Base-by-base conservation (phyloP, 768 basidiomycete species). In the Arthromyces matolae region DNA sequence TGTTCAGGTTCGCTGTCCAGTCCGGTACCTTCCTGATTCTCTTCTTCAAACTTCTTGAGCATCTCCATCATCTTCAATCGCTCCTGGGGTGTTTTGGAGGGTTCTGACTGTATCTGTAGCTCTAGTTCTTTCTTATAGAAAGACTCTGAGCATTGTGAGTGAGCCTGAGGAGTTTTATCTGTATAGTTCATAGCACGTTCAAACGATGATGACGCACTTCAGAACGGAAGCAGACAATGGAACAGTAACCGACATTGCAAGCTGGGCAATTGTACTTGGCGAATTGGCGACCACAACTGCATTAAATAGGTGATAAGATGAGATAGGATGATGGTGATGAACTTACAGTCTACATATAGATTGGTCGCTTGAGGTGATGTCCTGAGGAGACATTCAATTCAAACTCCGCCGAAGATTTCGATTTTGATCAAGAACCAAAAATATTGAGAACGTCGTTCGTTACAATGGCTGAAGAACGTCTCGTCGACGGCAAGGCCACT, bases 211-310 rank as follows among this genome's bases (percentile, higher is more conserved):
- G 23, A 62, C 77, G 51, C 64, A 86, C 86, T 66, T 79, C 71
- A 23, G 85, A 84, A 35, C 84, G 80, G 68, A 89, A 93, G 66
- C 91, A 93, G 9, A 71, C 68, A 24, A 92, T 63, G 22, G 87
- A 87, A 67, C 91, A 93, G 57, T 93, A 93, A 0, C 78, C 77
- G 22, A 85, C 68, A 58, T 92, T 92, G 68, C 91, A 93, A 25
- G 73, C 73, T 19, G 91, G 86, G 54, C 91, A 93, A 0, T 81
- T 84, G 64, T 93, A 93, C 59, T 81, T 84, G 14, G 87, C 78
- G 54, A 87, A 76, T 57, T 89, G 84, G 58, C 86, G 74, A 25
- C 72, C 75, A 68, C 89, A 93, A 57, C 89, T 93, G 22, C 7
- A 43, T 9, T 14, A 31, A 2, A 24, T 8, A 32, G 6, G 24